phyloP scores from a whole-genome alignment of 140 eudicot species.

The Erigeron philadelphicus region DNA sequence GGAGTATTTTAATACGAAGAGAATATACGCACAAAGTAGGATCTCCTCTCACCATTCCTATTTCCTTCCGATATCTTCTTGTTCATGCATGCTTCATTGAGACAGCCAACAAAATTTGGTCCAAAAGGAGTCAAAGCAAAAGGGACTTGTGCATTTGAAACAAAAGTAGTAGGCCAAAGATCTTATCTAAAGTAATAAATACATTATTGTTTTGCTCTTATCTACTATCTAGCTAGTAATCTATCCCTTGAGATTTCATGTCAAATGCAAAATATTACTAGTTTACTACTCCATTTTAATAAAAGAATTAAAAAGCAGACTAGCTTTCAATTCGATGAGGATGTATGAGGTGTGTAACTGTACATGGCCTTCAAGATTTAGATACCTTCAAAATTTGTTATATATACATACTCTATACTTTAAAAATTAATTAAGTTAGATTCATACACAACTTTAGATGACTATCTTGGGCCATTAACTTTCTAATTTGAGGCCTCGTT shows the following conservation, averaged over 20 bases:
- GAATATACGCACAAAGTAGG: constrained; percentile 6
- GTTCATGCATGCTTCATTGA: constrained; percentile 48
- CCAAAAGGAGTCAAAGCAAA: constrained; percentile 41
- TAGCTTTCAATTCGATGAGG: too few species aligned
- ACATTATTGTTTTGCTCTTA: constrained; percentile 4
- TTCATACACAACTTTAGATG: too few species aligned
- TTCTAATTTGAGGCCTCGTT: too few species aligned
- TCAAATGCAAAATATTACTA: background rate
- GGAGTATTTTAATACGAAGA: background rate
- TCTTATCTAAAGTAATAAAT: background rate
- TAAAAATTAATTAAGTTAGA: too few species aligned
- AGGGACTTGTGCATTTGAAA: constrained; percentile 19
- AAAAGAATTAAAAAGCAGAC: too few species aligned
- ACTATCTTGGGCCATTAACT: too few species aligned
- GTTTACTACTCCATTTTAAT: too few species aligned
- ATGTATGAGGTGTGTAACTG: too few species aligned
- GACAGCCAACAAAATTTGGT: constrained; percentile 38
- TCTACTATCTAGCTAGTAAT: background rate
- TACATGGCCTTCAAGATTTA: too few species aligned
- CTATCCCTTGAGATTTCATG: constrained; percentile 4
- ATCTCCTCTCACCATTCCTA: background rate
- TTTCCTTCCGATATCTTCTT: constrained; percentile 9
- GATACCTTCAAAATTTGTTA: too few species aligned
- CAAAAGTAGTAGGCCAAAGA: constrained; percentile 22
- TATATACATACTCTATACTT: too few species aligned